Evolutionary conservation across 2,329 filamentous ascomycete genomes (phyloP), one percentile per base, ranked within the genome.

Genomic region (Cytospora piceicola): DNA sequence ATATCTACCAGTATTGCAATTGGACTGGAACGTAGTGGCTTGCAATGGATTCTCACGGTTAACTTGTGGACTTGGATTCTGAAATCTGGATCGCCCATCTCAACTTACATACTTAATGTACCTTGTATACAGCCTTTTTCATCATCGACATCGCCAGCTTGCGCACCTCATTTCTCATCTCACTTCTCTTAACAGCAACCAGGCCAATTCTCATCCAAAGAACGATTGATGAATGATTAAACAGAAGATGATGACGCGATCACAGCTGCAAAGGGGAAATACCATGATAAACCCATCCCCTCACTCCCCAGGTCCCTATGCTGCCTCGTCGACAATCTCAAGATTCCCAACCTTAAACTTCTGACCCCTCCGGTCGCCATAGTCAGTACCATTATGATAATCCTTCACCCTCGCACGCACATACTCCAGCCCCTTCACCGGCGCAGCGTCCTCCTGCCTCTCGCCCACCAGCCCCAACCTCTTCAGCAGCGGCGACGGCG

Each of bases 321-420:
- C 65, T 9, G 76, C 77, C 65, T 80, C 76, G 56, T 79, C 77
- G 32, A 79, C 77, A 59, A 80, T 78, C 58, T 78, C 76, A 63
- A 80, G 61, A 61, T 77, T 74, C 0, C 77, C 77, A 6, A 79
- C 72, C 53, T 75, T 77, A 63, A 79, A 79, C 39, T 70, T 78
- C 70, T 76, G 73, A 9, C 77, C 77, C 65, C 74, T 78, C 69
- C 73, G 76, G 62, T 79, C 76, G 0, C 73, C 75, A 66, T 79
- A 79, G 36, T 79, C 75, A 1, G 68, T 73, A 55, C 78, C 75
- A 57, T 78, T 67, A 58, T 79, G 77, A 63, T 79, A 79, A 54
- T 78, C 72, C 72, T 75, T 79, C 2, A 80, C 78, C 32, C 78
- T 70, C 62, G 77, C 75, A 22, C 78, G 71, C 39, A 80, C 78